phyloP scores from a whole-genome alignment of 257 asterid genomes.

The Solanum ahanhuiri region DNA sequence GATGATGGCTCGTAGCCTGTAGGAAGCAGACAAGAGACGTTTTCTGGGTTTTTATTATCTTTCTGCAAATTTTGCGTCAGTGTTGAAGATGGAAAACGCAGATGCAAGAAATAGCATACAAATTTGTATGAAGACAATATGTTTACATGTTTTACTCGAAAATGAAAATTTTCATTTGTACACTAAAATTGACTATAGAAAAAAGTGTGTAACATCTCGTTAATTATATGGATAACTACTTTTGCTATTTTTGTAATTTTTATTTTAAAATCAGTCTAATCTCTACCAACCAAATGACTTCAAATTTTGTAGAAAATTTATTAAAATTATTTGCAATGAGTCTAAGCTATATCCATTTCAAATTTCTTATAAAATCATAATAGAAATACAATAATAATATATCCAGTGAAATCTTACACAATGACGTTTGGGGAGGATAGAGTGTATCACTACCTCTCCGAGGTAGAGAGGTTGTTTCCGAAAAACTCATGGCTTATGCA shows the following conservation, averaged over 20 bases:
- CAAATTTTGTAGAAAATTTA: too few species aligned
- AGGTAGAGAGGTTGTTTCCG: too few species aligned
- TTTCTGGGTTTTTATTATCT: background rate
- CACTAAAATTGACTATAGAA: background rate
- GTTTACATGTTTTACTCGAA: background rate
- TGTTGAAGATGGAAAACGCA: background rate
- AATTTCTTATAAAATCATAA: too few species aligned
- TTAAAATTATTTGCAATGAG: background rate
- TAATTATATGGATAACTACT: too few species aligned
- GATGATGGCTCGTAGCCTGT: background rate
- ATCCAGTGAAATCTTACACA: too few species aligned
- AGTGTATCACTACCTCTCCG: background rate
- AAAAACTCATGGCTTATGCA: rapidly evolving
- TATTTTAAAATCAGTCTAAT: background rate
- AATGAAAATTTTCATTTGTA: background rate
- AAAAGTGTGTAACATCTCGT: background rate
- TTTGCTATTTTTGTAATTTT: too few species aligned
- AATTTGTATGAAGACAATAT: background rate
- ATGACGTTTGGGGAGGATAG: background rate
- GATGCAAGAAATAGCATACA: background rate
- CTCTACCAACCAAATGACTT: background rate
- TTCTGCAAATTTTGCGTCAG: background rate
- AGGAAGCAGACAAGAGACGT: background rate
- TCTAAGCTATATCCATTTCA: background rate
- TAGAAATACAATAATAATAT: too few species aligned